A percentile compares a stretch with the other conserved stretches of the same genome.
Conservation (phyloP, 179 eudicot species). For the Carnegiea gigantea region DNA sequence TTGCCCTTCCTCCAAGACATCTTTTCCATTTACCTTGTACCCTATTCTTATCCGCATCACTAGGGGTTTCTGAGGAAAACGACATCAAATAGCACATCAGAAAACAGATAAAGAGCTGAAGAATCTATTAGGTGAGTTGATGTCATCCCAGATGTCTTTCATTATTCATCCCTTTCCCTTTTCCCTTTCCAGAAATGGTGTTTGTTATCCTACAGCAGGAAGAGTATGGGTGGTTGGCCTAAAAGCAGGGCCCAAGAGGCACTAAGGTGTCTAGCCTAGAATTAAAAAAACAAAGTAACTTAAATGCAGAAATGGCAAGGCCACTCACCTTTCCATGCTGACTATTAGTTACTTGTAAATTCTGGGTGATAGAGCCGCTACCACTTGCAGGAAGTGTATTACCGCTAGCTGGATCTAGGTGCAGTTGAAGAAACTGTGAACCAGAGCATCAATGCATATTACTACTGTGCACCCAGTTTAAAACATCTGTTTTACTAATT, state of each 20-base stretch:
- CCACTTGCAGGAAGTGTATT: conserved; percentile 71
- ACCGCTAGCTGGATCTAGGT: conserved; percentile 91
- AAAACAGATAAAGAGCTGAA: too few relatives aligned
- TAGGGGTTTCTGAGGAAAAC: conserved; percentile 70
- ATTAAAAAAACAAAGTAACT: neutral
- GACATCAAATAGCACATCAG: too few relatives aligned
- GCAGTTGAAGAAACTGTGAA: conserved; percentile 88
- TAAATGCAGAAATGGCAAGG: neutral
- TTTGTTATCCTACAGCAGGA: too few relatives aligned
- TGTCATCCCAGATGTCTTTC: neutral
- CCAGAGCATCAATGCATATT: conserved; percentile 18
- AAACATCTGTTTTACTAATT: neutral
- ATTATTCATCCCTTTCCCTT: neutral
- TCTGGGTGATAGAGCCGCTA: conserved; percentile 72
- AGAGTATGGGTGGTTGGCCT: too few relatives aligned
- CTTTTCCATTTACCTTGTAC: conserved; percentile 75
- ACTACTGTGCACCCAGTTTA: conserved; percentile 3
- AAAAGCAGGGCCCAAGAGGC: neutral
- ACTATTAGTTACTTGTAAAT: conserved; percentile 70
- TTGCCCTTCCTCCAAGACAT: conserved; percentile 86
- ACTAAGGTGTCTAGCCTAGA: neutral
- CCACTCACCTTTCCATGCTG: conserved; percentile 90
- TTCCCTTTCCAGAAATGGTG: neutral
- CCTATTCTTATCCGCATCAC: conserved; percentile 88
- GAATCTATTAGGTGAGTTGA: too few relatives aligned